Evolutionary conservation across 2,329 filamentous ascomycete species (phyloP).

Genomic region (Verticillium longisporum): DNA sequence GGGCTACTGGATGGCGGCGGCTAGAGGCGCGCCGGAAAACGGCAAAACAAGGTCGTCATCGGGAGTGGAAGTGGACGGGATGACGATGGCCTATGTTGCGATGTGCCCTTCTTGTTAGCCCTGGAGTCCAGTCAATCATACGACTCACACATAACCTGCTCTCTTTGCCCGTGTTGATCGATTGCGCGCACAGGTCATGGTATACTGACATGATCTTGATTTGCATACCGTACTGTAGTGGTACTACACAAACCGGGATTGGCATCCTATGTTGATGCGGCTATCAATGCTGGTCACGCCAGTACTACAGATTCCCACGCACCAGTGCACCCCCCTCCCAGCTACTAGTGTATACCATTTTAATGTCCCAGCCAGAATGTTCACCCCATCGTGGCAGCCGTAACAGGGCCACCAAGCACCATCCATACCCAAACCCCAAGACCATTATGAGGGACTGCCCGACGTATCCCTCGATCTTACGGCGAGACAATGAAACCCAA

Average conservation of each 20-base stretch:
- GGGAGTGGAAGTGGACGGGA: not conserved
- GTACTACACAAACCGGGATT: not conserved
- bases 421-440: not conserved
- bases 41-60: no score
- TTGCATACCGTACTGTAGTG: no score
- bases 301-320: not conserved
- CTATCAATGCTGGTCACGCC: not conserved
- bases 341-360: not conserved
- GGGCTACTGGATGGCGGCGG: no score
- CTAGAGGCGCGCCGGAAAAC: no score
- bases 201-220: no score
- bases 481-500: not conserved
- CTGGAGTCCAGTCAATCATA: no score
- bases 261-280: not conserved
- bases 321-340: not conserved
- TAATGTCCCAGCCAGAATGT: not conserved
- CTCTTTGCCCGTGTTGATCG: no score
- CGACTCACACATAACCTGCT: no score
- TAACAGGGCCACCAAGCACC: not conserved
- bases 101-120: no score
- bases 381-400: not conserved
- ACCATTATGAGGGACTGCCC: not conserved
- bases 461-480: not conserved
- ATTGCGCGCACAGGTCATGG: no score
- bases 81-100: no score